Conservation (phyloP, 2,329 filamentous ascomycete species). For the Chaetomium olivaceum region DNA sequence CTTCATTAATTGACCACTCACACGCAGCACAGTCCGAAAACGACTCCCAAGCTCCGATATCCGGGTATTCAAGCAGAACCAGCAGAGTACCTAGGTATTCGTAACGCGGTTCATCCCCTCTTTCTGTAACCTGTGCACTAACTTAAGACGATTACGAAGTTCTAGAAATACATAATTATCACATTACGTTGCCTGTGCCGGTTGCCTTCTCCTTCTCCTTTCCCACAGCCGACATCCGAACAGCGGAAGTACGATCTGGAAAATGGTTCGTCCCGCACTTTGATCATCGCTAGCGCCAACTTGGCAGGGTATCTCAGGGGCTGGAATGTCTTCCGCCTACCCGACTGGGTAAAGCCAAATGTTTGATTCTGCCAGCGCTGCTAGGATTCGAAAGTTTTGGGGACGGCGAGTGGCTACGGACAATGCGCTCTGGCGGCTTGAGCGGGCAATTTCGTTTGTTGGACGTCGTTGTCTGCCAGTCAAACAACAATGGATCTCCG, state of each 20-base stretch:
- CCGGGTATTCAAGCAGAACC: not conserved
- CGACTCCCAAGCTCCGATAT: not conserved
- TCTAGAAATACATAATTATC: not conserved
- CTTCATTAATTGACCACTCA: slow-evolving; percentile 10
- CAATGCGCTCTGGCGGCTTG: not conserved
- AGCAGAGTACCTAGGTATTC: not conserved
- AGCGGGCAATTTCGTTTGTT: not conserved
- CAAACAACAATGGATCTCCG: not conserved
- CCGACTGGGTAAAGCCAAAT: slow-evolving; percentile 1
- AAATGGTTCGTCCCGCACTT: not conserved
- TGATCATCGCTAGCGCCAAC: not conserved
- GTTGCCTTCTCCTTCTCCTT: not conserved
- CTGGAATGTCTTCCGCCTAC: slow-evolving; percentile 8
- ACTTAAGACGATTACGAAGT: not conserved
- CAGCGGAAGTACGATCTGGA: not conserved
- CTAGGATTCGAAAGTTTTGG: not conserved
- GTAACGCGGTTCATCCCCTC: not conserved
- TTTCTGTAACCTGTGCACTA: not conserved
- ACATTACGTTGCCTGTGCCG: not conserved
- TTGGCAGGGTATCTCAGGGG: slow-evolving; percentile 10
- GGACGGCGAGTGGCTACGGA: not conserved
- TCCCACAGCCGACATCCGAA: not conserved
- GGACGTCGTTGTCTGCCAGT: not conserved
- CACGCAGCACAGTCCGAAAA: slow-evolving; percentile 16
- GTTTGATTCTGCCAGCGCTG: not conserved